phyloP scores from a whole-genome alignment of 2,329 filamentous ascomycete genomes.

The Aspergillus fumigatus region DNA sequence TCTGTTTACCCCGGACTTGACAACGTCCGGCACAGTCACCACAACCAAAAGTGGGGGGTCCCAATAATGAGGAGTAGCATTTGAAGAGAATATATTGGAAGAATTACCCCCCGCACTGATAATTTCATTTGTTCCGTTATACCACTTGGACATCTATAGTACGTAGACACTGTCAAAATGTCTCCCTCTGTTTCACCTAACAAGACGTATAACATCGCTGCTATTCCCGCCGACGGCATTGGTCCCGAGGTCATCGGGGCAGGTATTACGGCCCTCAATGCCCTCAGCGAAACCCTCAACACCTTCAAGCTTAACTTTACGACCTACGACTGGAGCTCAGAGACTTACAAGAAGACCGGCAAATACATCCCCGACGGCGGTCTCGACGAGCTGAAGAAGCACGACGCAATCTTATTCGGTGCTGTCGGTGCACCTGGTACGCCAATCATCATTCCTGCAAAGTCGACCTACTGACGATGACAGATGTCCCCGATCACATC shows the following conservation, averaged over 20 bases:
- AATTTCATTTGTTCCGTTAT: neutral
- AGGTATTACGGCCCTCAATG: constrained; percentile 57
- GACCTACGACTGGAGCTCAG: constrained; percentile 63
- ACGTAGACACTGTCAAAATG: neutral
- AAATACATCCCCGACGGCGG: constrained; percentile 61
- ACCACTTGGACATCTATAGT: neutral
- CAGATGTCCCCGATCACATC: constrained; percentile 62
- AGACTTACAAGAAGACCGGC: constrained; percentile 61
- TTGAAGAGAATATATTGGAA: neutral
- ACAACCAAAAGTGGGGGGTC: neutral
- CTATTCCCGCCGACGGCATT: constrained; percentile 66
- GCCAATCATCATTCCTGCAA: neutral
- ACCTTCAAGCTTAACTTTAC: constrained; percentile 59
- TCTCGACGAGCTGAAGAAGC: constrained; percentile 52
- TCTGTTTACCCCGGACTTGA: neutral
- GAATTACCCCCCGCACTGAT: neutral
- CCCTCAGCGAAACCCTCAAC: constrained; percentile 39
- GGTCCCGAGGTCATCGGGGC: constrained; percentile 64
- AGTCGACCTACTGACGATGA: neutral
- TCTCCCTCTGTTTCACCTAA: neutral
- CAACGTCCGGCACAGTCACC: neutral
- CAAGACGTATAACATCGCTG: constrained; percentile 51
- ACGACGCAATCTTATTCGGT: constrained; percentile 65
- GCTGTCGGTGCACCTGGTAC: constrained; percentile 59
- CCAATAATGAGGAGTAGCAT: too few species aligned